Conservation (phyloP, 2,329 filamentous ascomycete genomes). For the Cladobotryum mycophilum region DNA sequence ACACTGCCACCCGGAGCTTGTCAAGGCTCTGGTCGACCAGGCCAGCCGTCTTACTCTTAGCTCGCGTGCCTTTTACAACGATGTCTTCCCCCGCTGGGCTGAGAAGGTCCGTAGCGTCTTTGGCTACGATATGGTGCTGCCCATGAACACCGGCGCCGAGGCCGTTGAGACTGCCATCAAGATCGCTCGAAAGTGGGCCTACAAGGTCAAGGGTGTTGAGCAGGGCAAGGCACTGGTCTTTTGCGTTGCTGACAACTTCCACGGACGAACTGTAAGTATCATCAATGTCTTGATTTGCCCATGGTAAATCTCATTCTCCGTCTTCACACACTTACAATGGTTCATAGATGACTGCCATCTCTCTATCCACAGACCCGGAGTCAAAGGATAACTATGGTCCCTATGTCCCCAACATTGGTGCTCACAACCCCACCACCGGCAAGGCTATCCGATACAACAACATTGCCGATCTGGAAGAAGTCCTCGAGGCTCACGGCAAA, state of each 20-base stretch:
- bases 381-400: slow-evolving; percentile 96
- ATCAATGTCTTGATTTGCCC: background rate
- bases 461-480: slow-evolving; percentile 69
- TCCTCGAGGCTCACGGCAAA: slow-evolving; percentile 72
- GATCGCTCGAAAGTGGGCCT: slow-evolving; percentile 95
- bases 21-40: slow-evolving; percentile 85
- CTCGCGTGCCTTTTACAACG: slow-evolving; percentile 94
- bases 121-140: slow-evolving; percentile 94
- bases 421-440: slow-evolving; percentile 64
- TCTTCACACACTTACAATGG: no score
- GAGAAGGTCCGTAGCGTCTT: slow-evolving; percentile 86
- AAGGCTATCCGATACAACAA: slow-evolving; percentile 82
- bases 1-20: slow-evolving; percentile 92
- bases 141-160: slow-evolving; percentile 97
- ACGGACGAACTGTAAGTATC: slow-evolving; percentile 76
- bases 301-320: background rate
- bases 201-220: slow-evolving; percentile 89
- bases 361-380: slow-evolving; percentile 90
- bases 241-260: slow-evolving; percentile 86
- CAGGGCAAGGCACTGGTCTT: slow-evolving; percentile 79
- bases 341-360: slow-evolving; percentile 79
- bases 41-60: slow-evolving; percentile 84
- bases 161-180: slow-evolving; percentile 95
- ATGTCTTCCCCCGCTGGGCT: slow-evolving; percentile 94
- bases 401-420: slow-evolving; percentile 84